These are phyloP conservation scores for Aspergillus olivimuriae DNA, from an alignment of 495 filamentous ascomycete species.

Conservation along the genomic window DNA sequence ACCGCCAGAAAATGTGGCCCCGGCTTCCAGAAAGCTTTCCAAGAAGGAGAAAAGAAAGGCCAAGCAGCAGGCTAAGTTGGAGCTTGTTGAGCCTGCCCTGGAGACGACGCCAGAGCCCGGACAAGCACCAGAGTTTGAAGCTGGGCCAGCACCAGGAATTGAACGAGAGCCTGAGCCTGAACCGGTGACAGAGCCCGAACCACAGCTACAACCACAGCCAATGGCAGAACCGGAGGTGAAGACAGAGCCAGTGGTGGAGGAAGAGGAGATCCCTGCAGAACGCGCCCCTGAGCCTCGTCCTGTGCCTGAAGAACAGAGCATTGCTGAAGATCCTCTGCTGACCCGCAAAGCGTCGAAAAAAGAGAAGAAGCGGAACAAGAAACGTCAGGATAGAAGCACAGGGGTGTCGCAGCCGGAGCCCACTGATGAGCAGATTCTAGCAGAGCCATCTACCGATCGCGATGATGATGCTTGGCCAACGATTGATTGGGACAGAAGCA, in stretches of 20 bases:
- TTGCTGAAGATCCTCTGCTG: slow-evolving; percentile 2
- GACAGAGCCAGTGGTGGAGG: too few relatives aligned
- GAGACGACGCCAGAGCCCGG: slow-evolving; percentile 1
- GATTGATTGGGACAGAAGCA: slow-evolving; percentile 34
- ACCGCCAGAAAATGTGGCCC: not conserved
- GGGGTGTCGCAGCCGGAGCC: slow-evolving; percentile 6
- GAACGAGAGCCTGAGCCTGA: slow-evolving; percentile 1
- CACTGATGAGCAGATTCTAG: slow-evolving; percentile 9
- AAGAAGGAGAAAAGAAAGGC: slow-evolving; percentile 40
- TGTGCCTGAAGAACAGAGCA: too few relatives aligned
- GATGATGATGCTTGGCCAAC: slow-evolving; percentile 29
- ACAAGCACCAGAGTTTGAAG: not conserved
- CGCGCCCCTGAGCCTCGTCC: too few relatives aligned
- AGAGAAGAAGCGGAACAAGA: slow-evolving; percentile 23
- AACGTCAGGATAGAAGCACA: slow-evolving; percentile 9
- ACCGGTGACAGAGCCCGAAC: slow-evolving; percentile 12
- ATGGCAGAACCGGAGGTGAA: not conserved
- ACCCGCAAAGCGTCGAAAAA: slow-evolving; percentile 10
- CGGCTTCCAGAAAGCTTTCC: slow-evolving; percentile 24
- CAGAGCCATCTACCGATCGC: slow-evolving; percentile 13
- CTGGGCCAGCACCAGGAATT: not conserved
- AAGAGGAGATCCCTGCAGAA: too few relatives aligned
- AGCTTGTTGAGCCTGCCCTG: slow-evolving; percentile 3
- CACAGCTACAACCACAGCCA: slow-evolving; percentile 18
- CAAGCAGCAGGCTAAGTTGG: slow-evolving; percentile 26